phyloP scores from a whole-genome alignment of 306 rosid genomes.

The Prunus padus region DNA sequence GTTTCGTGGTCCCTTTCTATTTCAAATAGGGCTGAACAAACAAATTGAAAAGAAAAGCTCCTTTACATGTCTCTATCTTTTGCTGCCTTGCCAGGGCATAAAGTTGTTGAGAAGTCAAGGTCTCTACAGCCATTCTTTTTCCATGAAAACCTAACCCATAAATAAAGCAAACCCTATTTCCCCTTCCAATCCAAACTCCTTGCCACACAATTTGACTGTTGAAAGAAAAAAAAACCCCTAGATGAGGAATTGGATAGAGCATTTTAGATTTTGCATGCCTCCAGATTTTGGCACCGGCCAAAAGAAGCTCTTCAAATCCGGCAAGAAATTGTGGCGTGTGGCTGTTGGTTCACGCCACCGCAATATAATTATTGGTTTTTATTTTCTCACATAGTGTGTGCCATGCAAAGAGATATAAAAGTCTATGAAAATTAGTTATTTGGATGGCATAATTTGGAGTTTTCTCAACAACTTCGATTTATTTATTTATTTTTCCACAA shows the following conservation, averaged over 20 bases:
- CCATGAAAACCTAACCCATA: constrained; percentile 22
- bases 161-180: not conserved
- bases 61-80: constrained; percentile 17
- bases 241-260: too few species aligned
- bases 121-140: constrained; percentile 23
- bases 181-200: constrained; percentile 6
- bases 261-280: not conserved
- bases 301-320: constrained; percentile 17
- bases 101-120: constrained; percentile 16
- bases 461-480: not conserved
- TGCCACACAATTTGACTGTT: not conserved
- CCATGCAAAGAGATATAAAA: not conserved
- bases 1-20: not conserved
- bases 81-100: constrained; percentile 1
- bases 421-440: constrained; percentile 16
- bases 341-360: constrained; percentile 27
- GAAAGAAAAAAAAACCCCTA: not conserved
- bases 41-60: constrained; percentile 16
- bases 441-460: not conserved
- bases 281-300: constrained; percentile 6
- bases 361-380: not conserved
- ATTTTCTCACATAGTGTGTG: not conserved
- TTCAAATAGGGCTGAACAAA: not conserved
- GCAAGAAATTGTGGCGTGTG: constrained; percentile 27
- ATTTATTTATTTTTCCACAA: not conserved